phyloP scores from a whole-genome alignment of 1,139 yeast genomes.

The Taphrina flavorubra region DNA sequence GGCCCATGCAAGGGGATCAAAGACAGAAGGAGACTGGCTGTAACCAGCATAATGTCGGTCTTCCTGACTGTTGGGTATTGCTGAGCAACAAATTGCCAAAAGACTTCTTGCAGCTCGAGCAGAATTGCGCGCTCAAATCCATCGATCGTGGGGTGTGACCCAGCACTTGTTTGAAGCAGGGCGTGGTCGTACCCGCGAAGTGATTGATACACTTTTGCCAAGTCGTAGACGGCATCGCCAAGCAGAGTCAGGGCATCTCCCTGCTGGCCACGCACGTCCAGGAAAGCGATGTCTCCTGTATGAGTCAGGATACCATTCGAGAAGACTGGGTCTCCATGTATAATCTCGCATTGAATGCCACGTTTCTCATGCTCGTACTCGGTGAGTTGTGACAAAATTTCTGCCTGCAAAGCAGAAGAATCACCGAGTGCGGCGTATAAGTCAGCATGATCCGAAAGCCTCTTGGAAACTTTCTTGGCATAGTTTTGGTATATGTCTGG shows the following conservation, averaged over 20 bases:
- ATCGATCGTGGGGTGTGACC: not conserved
- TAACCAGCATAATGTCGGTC: too few species aligned
- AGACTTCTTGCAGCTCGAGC: too few species aligned
- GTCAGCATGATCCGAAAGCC: not conserved
- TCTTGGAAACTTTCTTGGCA: not conserved
- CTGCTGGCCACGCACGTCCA: not conserved
- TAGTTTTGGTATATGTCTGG: not conserved
- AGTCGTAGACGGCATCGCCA: not conserved
- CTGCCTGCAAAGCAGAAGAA: not conserved
- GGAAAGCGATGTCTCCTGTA: not conserved
- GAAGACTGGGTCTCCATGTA: not conserved
- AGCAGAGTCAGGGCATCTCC: not conserved
- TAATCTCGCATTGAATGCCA: not conserved
- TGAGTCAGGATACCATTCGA: not conserved
- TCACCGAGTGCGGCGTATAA: not conserved
- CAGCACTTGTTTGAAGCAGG: not conserved
- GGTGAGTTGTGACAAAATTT: not conserved
- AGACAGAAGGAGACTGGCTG: too few species aligned
- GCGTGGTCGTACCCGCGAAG: not conserved
- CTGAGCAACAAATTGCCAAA: too few species aligned
- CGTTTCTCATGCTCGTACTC: not conserved
- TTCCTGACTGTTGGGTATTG: too few species aligned
- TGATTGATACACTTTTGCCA: not conserved
- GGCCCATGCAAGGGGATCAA: too few species aligned
- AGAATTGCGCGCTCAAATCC: too few species aligned